phyloP scores from a whole-genome alignment of 2,329 filamentous ascomycete genomes.

The Sporothrix mexicana region DNA sequence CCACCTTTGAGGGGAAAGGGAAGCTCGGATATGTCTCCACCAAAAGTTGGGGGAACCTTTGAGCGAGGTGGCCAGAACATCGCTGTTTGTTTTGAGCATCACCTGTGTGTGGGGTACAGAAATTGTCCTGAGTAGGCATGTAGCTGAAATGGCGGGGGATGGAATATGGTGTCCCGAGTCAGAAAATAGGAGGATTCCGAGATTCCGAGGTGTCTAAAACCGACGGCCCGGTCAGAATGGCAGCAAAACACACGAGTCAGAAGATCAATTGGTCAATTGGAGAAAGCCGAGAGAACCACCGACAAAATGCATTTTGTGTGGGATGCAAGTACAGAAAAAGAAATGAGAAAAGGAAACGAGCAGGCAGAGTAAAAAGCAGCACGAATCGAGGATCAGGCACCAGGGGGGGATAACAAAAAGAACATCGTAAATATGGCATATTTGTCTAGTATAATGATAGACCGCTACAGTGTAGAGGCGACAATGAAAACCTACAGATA shows the following conservation, averaged over 20 bases:
- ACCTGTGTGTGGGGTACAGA: not conserved
- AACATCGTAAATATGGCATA: not conserved
- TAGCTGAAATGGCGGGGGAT: constrained; percentile 12
- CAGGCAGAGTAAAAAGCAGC: too few species aligned
- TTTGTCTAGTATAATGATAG: constrained; percentile 11
- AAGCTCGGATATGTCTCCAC: not conserved
- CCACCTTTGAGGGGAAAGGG: constrained; percentile 3
- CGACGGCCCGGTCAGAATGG: not conserved
- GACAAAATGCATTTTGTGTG: too few species aligned
- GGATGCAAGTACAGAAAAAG: too few species aligned
- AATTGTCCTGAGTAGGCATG: too few species aligned
- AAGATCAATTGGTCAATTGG: too few species aligned
- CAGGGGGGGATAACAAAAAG: too few species aligned
- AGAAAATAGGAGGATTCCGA: constrained; percentile 12
- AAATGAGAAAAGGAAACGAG: not conserved
- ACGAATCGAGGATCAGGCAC: too few species aligned
- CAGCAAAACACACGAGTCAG: not conserved
- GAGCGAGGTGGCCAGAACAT: not conserved
- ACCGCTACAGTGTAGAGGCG: constrained; percentile 4
- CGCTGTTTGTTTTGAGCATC: too few species aligned
- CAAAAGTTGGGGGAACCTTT: not conserved
- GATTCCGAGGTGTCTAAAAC: not conserved
- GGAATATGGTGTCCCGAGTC: not conserved
- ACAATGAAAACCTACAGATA: constrained; percentile 18
- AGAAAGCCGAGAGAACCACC: not conserved